Conservation (phyloP, 805 yeast species). For the Kodamaea leandrae region DNA sequence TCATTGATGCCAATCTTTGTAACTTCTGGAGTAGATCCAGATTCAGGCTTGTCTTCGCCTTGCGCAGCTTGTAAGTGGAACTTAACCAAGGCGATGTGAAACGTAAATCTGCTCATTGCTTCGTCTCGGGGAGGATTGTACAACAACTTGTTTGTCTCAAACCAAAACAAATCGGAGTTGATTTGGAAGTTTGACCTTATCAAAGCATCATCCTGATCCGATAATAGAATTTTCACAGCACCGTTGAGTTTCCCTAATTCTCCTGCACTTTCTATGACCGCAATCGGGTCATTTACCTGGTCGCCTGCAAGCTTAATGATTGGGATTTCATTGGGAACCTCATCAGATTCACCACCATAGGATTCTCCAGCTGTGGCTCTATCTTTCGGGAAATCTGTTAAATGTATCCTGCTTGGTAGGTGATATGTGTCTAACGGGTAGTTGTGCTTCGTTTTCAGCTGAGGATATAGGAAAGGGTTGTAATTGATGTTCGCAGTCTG, state of each 20-base stretch:
- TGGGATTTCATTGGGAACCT: constrained; percentile 42
- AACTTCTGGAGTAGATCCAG: neutral
- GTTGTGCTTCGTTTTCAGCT: constrained; percentile 41
- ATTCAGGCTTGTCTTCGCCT: neutral
- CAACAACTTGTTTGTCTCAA: constrained; percentile 48
- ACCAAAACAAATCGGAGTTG: constrained; percentile 50
- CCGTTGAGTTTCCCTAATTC: constrained; percentile 61
- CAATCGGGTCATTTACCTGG: constrained; percentile 59
- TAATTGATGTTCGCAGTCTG: constrained; percentile 30
- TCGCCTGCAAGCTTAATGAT: constrained; percentile 51
- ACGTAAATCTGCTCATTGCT: constrained; percentile 42
- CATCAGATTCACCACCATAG: neutral
- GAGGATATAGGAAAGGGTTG: constrained; percentile 47
- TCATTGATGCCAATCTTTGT: neutral
- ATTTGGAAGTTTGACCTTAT: constrained; percentile 24
- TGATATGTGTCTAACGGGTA: constrained; percentile 44
- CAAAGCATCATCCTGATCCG: constrained; percentile 27
- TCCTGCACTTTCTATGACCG: constrained; percentile 54
- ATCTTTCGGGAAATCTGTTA: constrained; percentile 13
- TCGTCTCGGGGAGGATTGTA: constrained; percentile 42
- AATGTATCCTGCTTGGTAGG: constrained; percentile 26
- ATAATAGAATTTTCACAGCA: constrained; percentile 72
- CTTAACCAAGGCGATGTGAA: constrained; percentile 45
- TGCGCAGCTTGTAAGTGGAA: constrained; percentile 29
- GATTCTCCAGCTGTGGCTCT: constrained; percentile 1